These are phyloP conservation scores for Trichoderma arundinaceum DNA, from an alignment of 2,329 filamentous ascomycete species.

Conservation along the genomic window DNA sequence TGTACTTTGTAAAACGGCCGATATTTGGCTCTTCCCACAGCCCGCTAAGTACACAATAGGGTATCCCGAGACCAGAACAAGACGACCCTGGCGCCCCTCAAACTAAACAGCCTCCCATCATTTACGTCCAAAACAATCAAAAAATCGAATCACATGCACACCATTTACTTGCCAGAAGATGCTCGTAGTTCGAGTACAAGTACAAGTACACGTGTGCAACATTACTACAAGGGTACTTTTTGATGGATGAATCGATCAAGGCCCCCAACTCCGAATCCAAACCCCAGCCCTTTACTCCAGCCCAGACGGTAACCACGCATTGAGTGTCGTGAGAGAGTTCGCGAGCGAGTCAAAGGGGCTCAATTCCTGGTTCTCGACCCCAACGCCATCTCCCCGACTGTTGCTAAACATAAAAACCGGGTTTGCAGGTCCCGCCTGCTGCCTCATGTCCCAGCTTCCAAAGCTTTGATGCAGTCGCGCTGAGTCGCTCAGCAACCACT, in stretches of 20 bases:
- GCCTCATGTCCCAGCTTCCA: constrained; percentile 56
- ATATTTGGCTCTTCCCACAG: no score
- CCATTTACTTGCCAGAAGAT: neutral
- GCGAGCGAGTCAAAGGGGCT: constrained; percentile 43
- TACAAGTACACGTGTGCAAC: neutral
- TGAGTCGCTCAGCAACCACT: constrained; percentile 64
- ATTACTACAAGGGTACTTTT: neutral
- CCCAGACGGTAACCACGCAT: constrained; percentile 44
- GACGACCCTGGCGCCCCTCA: no score
- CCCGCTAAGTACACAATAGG: neutral
- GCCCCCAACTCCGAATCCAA: no score
- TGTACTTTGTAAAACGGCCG: no score
- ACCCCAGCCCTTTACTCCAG: constrained; percentile 40
- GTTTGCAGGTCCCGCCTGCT: constrained; percentile 36
- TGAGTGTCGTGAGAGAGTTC: constrained; percentile 39
- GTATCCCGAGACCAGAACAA: neutral
- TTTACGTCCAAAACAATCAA: neutral
- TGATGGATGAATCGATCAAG: neutral
- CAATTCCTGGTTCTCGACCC: constrained; percentile 35
- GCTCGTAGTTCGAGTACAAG: neutral
- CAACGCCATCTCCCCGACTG: constrained; percentile 32
- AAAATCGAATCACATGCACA: no score
- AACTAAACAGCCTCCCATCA: neutral
- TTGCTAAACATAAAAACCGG: constrained; percentile 43
- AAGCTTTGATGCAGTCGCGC: constrained; percentile 65